Evolutionary conservation across 768 basidiomycete genomes (phyloP).

Genomic region (Daedaleopsis nitida): DNA sequence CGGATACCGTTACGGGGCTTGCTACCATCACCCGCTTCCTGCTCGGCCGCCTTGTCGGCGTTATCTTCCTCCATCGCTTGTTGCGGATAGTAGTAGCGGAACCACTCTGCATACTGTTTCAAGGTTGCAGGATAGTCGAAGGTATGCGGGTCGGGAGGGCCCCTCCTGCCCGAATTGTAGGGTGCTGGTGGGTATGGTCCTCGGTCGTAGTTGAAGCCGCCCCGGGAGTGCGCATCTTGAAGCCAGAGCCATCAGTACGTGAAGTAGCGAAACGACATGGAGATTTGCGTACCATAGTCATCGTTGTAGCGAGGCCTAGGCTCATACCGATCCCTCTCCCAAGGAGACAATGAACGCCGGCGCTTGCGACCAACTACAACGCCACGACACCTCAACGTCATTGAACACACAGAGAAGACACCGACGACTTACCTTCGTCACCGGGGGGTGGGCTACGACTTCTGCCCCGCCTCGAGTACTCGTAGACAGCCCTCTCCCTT

Average conservation of each 20-base stretch:
- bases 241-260: conserved; percentile 11
- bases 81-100: conserved; percentile 72
- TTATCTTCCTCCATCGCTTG: conserved; percentile 82
- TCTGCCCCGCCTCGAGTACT: conserved; percentile 68
- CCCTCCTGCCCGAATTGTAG: conserved; percentile 42
- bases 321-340: conserved; percentile 82
- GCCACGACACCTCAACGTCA: conserved; percentile 12
- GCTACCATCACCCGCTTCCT: conserved; percentile 78
- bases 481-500: conserved; percentile 68
- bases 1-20: conserved; percentile 86
- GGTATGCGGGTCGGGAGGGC: conserved; percentile 78
- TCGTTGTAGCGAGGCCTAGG: conserved; percentile 82
- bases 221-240: conserved; percentile 66
- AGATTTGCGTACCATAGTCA: conserved; percentile 64
- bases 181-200: conserved; percentile 50
- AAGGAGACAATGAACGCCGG: conserved; percentile 77
- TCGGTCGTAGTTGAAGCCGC: conserved; percentile 61
- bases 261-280: background rate
- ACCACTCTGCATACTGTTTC: conserved; percentile 90
- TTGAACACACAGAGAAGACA: background rate
- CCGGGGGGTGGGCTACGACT: conserved; percentile 78
- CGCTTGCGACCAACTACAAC: conserved; percentile 67
- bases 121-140: conserved; percentile 80
- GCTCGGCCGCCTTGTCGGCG: conserved; percentile 81
- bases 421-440: conserved; percentile 58